Evolutionary conservation across 129 eudicot genomes (phyloP).

Genomic region (Daucus carota): DH1_v3.0 NC_030385.2:34800501-34801000

Average conservation of each 20-base stretch:
- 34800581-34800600: too few species aligned
- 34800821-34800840: not conserved
- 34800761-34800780: not conserved
- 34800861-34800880: not conserved
- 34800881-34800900: not conserved
- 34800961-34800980: constrained; percentile 3
- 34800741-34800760: not conserved
- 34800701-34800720: not conserved
- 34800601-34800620: too few species aligned
- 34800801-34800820: not conserved
- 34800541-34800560: too few species aligned
- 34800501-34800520: too few species aligned
- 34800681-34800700: not conserved
- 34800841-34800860: not conserved
- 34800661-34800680: not conserved
- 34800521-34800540: too few species aligned
- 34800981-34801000: constrained; percentile 11
- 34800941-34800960: not conserved
- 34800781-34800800: not conserved
- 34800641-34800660: not conserved
- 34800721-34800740: not conserved
- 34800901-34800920: not conserved
- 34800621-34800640: not conserved
- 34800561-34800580: too few species aligned
- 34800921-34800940: not conserved